Evolutionary conservation across 805 yeast genomes (phyloP).

Genomic region (Yamadazyma laniorum): DNA sequence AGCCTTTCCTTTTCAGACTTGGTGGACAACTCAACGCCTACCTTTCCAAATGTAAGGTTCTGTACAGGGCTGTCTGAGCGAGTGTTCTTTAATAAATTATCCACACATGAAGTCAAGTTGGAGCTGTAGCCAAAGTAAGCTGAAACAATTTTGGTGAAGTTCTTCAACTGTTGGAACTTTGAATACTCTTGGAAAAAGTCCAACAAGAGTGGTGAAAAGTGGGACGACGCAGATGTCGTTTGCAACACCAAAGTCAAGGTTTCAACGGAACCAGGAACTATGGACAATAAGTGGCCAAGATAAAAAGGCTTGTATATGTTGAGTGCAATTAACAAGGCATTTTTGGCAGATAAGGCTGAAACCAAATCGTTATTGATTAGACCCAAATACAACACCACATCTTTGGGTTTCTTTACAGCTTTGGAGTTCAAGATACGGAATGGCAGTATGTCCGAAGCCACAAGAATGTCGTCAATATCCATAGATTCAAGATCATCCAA

Average conservation of each 20-base stretch:
- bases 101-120: conserved; percentile 38
- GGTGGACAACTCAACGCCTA: conserved; percentile 26
- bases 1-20: conserved; percentile 24
- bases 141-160: conserved; percentile 49
- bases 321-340: conserved; percentile 52
- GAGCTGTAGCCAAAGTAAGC: conserved; percentile 55
- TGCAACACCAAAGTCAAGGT: conserved; percentile 69
- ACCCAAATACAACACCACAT: conserved; percentile 65
- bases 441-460: conserved; percentile 24
- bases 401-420: conserved; percentile 31
- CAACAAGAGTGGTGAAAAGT: conserved; percentile 68
- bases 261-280: conserved; percentile 54
- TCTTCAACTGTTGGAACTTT: conserved; percentile 44
- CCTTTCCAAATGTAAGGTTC: conserved; percentile 58
- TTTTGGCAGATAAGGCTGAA: conserved; percentile 33
- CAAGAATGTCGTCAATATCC: conserved; percentile 21
- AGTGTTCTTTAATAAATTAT: conserved; percentile 48
- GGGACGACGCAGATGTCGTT: conserved; percentile 25
- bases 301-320: conserved; percentile 75
- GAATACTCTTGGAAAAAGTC: conserved; percentile 68
- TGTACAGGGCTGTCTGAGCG: conserved; percentile 56
- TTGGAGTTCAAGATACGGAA: conserved; percentile 30
- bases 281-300: conserved; percentile 45
- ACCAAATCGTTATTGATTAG: conserved; percentile 46
- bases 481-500: conserved; percentile 12